Base-by-base conservation (phyloP, 225 moss, liverwort and hornwort genomes). In the Marchantia polymorpha region DNA sequence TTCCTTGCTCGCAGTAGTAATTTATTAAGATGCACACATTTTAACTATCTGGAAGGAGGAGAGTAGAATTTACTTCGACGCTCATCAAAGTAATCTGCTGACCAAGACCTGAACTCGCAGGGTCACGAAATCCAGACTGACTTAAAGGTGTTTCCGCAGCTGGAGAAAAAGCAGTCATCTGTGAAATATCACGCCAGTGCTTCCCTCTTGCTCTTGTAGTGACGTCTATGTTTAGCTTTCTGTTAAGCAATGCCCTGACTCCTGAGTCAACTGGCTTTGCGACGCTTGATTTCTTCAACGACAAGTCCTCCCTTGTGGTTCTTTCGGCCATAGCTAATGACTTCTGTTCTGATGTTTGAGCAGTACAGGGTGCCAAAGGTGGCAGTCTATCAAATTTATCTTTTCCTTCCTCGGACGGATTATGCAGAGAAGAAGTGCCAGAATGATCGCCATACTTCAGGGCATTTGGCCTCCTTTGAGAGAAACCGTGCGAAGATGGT, bases 121-220 rank as follows among this genome's bases (percentile, higher is more conserved):
- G 99, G 81, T 99, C 99, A 70, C 92, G 90, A 74, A 99, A 99
- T 65, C 99, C 99, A 82, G 93, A 88, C 85, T 99, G 99, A 87
- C 99, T 99, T n/a, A 95, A 87, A 27, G 99, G 99, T 75, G 95
- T 95, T 82, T 80, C 80, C 64, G 90, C 89, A 75, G 85, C 76
- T 51, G 91, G 88, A 74, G 88, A 90, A 56, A 92, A 86, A 80
- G 86, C 99, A 74, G 99, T 89, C 73, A 99, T 92, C 82, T 99
- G 95, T 77, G 99, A 99, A 59, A 99, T 83, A 88, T 99, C 99
- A 78, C 92, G 89, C 93, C 90, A 99, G 81, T 89, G 87, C 75
- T 81, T 82, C 39, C 85, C 78, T 39, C 39, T 39, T 76, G 86
- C 75, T 67, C 85, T 90, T 15, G 79, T 67, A 56, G 78, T 72